Conservation (phyloP, 176 grass and related monocot genomes). For the Guadua angustifolia region DNA sequence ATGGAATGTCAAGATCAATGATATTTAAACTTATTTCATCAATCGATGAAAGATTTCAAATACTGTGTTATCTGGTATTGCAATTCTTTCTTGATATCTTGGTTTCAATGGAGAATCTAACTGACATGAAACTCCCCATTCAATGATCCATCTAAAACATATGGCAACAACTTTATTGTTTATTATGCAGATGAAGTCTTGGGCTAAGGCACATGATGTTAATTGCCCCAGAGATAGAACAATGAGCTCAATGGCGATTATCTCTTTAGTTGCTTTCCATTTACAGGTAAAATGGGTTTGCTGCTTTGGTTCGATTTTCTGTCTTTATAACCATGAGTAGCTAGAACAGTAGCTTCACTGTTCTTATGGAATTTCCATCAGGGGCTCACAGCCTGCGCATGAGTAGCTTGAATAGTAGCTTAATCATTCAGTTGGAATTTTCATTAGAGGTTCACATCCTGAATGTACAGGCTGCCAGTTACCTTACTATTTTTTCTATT, state of each 20-base stretch:
- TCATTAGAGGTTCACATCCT: not conserved
- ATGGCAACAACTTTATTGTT: not conserved
- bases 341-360: constrained; percentile 18
- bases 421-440: not conserved
- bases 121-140: not conserved
- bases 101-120: constrained; percentile 23
- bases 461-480: constrained; percentile 1
- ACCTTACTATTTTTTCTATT: constrained; percentile 18
- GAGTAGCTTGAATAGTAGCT: not conserved
- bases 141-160: not conserved
- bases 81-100: constrained; percentile 35
- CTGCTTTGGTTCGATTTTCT: constrained; percentile 34
- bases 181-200: not conserved
- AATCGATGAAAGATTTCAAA: constrained; percentile 85
- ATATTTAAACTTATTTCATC: constrained; percentile 73
- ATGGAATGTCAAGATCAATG: constrained; percentile 86
- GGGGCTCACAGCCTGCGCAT: not conserved
- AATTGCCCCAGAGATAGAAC: constrained; percentile 88
- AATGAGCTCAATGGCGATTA: constrained; percentile 95
- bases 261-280: constrained; percentile 97
- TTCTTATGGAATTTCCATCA: constrained; percentile 33
- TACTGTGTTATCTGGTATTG: constrained; percentile 91
- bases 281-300: constrained; percentile 71
- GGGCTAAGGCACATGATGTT: constrained; percentile 58
- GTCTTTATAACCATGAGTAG: constrained; percentile 3